A percentile compares a stretch with the other conserved stretches of the same genome.
These are phyloP conservation scores for Phytomonas serpens DNA, from an alignment of 208 protist genomes.

Conservation along the genomic window DNA sequence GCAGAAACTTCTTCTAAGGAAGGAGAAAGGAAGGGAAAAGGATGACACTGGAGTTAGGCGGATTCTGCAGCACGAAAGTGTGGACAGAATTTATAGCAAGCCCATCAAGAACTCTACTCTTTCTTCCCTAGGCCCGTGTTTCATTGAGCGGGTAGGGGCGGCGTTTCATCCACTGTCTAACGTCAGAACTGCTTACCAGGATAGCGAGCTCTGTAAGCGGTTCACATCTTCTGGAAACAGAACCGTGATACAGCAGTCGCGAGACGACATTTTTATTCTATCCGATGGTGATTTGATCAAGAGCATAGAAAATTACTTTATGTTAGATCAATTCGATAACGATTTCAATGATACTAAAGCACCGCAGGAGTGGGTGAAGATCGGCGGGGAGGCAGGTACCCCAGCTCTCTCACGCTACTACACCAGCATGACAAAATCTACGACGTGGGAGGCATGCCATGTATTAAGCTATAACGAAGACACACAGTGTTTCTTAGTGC, in stretches of 20 bases:
- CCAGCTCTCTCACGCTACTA: slow-evolving; percentile 81
- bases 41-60: background rate
- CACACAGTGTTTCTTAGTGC: slow-evolving; percentile 54
- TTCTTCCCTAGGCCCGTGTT: slow-evolving; percentile 13
- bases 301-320: slow-evolving; percentile 43
- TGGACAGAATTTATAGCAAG: background rate
- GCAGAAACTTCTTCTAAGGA: background rate
- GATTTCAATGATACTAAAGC: slow-evolving; percentile 51
- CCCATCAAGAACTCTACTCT: background rate
- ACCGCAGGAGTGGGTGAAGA: slow-evolving; percentile 73
- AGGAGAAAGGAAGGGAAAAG: background rate
- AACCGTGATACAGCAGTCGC: background rate
- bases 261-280: background rate
- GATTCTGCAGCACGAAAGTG: background rate
- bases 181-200: slow-evolving; percentile 57
- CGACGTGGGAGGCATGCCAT: slow-evolving; percentile 59
- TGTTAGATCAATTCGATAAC: slow-evolving; percentile 87
- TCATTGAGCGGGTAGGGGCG: slow-evolving; percentile 51
- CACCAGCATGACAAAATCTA: slow-evolving; percentile 22
- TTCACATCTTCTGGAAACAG: background rate
- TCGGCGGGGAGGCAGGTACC: slow-evolving; percentile 35
- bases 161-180: slow-evolving; percentile 56
- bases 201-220: slow-evolving; percentile 35
- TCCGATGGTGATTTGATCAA: background rate
- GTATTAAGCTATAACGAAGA: slow-evolving; percentile 67